Evolutionary conservation across 2,329 filamentous ascomycete genomes (phyloP).

Genomic region (Cadophora malorum): DNA sequence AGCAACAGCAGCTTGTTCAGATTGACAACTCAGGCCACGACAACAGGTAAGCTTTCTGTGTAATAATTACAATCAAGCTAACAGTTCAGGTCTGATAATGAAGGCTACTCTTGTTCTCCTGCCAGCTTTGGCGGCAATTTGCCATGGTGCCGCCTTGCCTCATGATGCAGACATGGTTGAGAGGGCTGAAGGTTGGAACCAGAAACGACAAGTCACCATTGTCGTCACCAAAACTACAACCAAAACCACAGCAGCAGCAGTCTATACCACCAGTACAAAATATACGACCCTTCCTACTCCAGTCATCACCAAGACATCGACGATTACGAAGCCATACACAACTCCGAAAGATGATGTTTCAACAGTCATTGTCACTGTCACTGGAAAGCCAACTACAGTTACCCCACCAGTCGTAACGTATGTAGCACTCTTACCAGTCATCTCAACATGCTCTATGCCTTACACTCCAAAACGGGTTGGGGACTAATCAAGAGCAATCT

Average conservation of each 20-base stretch:
- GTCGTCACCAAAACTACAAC: slow-evolving; percentile 1
- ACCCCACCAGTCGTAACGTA: neutral
- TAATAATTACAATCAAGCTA: neutral
- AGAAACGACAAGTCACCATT: neutral
- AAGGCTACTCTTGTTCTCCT: slow-evolving; percentile 24
- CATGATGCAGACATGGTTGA: slow-evolving; percentile 1
- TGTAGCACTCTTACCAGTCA: neutral
- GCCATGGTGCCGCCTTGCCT: slow-evolving; percentile 30
- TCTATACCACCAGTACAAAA: slow-evolving; percentile 8
- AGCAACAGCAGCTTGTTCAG: slow-evolving; percentile 11
- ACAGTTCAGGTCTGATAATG: slow-evolving; percentile 27
- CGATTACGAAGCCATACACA: slow-evolving; percentile 5
- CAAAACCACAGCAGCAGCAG: neutral
- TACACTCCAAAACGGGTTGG: no score
- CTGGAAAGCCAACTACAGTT: neutral
- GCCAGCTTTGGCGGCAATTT: slow-evolving; percentile 27
- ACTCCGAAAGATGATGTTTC: neutral
- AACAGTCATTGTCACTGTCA: neutral
- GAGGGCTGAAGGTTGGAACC: neutral
- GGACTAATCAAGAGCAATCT: no score
- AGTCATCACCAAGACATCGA: slow-evolving; percentile 9
- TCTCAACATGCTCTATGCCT: no score
- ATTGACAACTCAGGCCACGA: neutral
- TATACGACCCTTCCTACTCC: slow-evolving; percentile 6
- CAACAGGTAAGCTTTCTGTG: neutral